Evolutionary conservation across 2,329 filamentous ascomycete genomes (phyloP).

Genomic region (Alternaria infectoria): DNA sequence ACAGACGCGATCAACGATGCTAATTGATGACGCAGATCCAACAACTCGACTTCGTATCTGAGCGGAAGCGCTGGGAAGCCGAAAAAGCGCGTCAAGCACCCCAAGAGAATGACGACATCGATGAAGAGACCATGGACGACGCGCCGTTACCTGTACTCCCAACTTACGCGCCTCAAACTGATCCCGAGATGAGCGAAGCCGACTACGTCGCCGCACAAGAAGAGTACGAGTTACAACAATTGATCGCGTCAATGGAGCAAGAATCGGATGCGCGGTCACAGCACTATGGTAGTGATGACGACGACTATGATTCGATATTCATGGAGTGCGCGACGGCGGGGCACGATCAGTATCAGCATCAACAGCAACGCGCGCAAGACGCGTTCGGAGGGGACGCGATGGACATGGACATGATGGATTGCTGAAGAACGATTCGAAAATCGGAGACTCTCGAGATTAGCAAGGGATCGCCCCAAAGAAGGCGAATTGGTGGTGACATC

Average conservation of each 20-base stretch:
- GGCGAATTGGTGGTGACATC: neutral
- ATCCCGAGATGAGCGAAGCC: slow-evolving; percentile 44
- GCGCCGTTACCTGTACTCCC: slow-evolving; percentile 7
- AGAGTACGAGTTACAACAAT: slow-evolving; percentile 53
- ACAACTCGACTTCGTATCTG: slow-evolving; percentile 54
- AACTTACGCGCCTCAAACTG: slow-evolving; percentile 7
- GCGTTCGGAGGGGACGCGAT: slow-evolving; percentile 34
- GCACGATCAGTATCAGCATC: slow-evolving; percentile 48
- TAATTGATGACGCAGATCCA: slow-evolving; percentile 49
- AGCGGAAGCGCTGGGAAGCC: slow-evolving; percentile 54
- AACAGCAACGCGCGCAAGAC: slow-evolving; percentile 17
- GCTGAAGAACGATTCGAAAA: slow-evolving; percentile 10
- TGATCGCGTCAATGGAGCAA: slow-evolving; percentile 54
- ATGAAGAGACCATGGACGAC: slow-evolving; percentile 32
- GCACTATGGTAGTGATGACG: slow-evolving; percentile 61
- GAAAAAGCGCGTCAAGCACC: slow-evolving; percentile 52
- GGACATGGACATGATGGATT: slow-evolving; percentile 47
- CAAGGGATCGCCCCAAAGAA: neutral
- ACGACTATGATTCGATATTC: slow-evolving; percentile 68
- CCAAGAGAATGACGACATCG: slow-evolving; percentile 26
- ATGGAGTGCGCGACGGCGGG: slow-evolving; percentile 61
- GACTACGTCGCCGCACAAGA: slow-evolving; percentile 51
- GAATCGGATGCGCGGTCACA: slow-evolving; percentile 29
- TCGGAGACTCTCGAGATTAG: neutral
- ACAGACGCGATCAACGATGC: neutral